Conservation (phyloP, 305 asterid species). For the Rubia balearica region DNA sequence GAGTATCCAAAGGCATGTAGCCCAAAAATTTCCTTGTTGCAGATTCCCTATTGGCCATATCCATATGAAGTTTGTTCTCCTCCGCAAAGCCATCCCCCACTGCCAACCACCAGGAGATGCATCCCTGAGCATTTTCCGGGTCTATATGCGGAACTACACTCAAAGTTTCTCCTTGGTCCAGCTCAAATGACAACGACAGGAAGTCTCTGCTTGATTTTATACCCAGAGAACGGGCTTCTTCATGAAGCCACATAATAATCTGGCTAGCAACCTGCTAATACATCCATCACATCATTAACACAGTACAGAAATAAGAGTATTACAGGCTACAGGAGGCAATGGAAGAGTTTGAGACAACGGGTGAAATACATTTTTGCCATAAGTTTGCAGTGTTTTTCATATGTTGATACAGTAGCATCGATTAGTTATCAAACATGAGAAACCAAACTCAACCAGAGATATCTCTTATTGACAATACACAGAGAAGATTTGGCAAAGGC, state of each 20-base stretch:
- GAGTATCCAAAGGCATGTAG: constrained; percentile 55
- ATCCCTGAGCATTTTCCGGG: constrained; percentile 73
- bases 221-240: constrained; percentile 72
- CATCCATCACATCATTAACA: constrained; percentile 7
- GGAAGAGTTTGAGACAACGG: not conserved
- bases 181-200: constrained; percentile 71
- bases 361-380: not conserved
- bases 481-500: not conserved
- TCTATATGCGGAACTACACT: constrained; percentile 75
- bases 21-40: constrained; percentile 71
- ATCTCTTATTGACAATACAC: not conserved
- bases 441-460: not conserved
- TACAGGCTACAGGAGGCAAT: not conserved
- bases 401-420: not conserved
- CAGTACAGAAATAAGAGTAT: not conserved
- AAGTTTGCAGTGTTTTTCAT: not conserved
- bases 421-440: not conserved
- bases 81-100: constrained; percentile 51
- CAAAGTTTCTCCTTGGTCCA: constrained; percentile 70
- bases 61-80: constrained; percentile 47
- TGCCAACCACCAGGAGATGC: constrained; percentile 93
- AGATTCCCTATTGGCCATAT: constrained; percentile 38
- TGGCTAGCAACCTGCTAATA: constrained; percentile 71
- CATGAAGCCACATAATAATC: constrained; percentile 80
- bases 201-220: constrained; percentile 74